A percentile compares a stretch with the other conserved stretches of the same genome.
Evolutionary conservation across 208 protist species (phyloP).

Genomic region (Acanthamoeba triangularis): DNA sequence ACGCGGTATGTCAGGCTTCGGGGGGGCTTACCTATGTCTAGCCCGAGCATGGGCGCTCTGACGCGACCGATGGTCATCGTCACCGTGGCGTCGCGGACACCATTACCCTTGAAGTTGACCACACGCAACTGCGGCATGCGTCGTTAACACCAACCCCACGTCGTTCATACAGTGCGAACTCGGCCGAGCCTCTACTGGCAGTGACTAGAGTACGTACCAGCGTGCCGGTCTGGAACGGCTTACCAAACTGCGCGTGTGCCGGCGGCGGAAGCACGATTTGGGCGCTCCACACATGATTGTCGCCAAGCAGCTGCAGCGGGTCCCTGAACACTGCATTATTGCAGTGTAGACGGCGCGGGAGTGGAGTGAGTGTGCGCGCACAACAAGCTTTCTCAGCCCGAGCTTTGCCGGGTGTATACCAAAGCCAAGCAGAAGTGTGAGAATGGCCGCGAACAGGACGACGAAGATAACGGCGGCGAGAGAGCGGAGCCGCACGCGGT

Average conservation of each 20-base stretch:
- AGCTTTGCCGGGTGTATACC: too few species aligned
- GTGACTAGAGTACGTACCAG: not conserved
- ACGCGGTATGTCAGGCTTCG: not conserved
- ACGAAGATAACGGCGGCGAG: slow-evolving; percentile 10
- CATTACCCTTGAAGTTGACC: slow-evolving; percentile 55
- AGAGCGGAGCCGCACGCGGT: slow-evolving; percentile 18
- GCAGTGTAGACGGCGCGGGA: not conserved
- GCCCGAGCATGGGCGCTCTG: not conserved
- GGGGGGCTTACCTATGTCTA: slow-evolving; percentile 5
- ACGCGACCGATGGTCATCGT: not conserved
- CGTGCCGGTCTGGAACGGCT: not conserved
- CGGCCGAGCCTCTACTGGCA: too few species aligned
- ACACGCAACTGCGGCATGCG: not conserved
- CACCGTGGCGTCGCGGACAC: not conserved
- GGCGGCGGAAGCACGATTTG: not conserved
- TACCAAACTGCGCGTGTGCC: not conserved
- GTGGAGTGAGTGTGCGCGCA: not conserved
- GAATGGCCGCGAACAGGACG: slow-evolving; percentile 1
- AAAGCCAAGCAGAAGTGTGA: not conserved
- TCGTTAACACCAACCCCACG: not conserved
- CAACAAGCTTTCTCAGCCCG: too few species aligned
- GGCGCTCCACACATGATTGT: not conserved
- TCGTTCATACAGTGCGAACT: too few species aligned
- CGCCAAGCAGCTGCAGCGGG: slow-evolving; percentile 25
- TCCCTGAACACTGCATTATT: slow-evolving; percentile 23